Evolutionary conservation across 768 basidiomycete species (phyloP), one percentile per base, ranked within the genome.

Genomic region (Trametes coccinea): DNA sequence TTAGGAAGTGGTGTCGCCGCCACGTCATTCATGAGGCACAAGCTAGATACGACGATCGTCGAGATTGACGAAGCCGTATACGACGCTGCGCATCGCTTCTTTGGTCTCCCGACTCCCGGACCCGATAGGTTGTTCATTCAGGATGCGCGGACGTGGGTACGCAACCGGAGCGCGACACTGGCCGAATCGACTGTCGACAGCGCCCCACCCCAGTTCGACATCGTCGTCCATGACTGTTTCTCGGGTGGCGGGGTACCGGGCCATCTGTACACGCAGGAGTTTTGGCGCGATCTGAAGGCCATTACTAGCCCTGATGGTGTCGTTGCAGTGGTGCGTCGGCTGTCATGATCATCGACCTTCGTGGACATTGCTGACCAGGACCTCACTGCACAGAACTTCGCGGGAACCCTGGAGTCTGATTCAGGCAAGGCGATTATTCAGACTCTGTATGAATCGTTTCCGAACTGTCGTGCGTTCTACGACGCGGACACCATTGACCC

Each of bases 61-160:
- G 96, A 98, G 73, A 91, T 96, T 61, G 96, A 98, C 71, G 92
- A 92, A 39, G 88, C 84, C 1, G 95, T 98, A 22, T 95, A 95
- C 71, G 77, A 84, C 13, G 93, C 90, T 30, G 93, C 95, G 14
- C 81, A 84, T 30, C 77, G 73, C 34, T 95, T 83, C 74, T 97
- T 98, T 64, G 89, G 85, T 6, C 78, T 98, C n/a, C 82, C 85
- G 11, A 80, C 87, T 60, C 86, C 87, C 5, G 79, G 80, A 2
- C 74, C 82, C 2, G 78, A 73, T 13, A 83, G 79, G 29, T 82
- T 95, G 2, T 88, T 89, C 71, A 71, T 97, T 31, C 78, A 88
- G 68, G 94, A 97, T 67, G 95, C 92, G 5, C 81, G 89, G 31
- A 62, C 67, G 11, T 94, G 89, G 85, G 82, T 88, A n/a, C 44